These are phyloP conservation scores for Monilinia laxa DNA, from an alignment of 2,329 filamentous ascomycete genomes.

Conservation along the genomic window DNA sequence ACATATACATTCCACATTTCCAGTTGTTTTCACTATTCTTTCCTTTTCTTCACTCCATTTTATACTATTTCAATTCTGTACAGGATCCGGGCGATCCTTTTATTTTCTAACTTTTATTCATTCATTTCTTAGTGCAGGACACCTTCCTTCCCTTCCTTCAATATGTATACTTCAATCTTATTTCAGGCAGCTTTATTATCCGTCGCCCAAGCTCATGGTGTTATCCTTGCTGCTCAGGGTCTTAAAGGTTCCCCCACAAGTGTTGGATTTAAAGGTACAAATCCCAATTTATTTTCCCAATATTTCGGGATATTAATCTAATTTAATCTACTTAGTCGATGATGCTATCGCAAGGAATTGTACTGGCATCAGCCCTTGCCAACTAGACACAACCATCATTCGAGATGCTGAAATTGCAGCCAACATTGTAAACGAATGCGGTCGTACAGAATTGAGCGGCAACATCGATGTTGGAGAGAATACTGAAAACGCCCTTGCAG, in stretches of 20 bases:
- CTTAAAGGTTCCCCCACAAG: constrained; percentile 9
- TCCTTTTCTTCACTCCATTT: background rate
- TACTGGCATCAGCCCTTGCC: constrained; percentile 63
- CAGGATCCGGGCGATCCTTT: constrained; percentile 23
- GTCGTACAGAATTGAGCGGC: constrained; percentile 59
- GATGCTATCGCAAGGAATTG: constrained; percentile 59
- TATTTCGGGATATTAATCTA: background rate
- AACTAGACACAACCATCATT: constrained; percentile 65
- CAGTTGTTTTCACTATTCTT: background rate
- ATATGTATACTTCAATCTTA: constrained; percentile 20
- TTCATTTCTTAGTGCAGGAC: constrained; percentile 23
- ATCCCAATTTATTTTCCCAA: background rate
- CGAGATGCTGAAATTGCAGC: constrained; percentile 53
- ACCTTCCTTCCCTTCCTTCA: constrained; percentile 16
- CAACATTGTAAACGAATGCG: constrained; percentile 59
- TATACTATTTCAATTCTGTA: constrained; percentile 9
- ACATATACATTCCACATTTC: constrained; percentile 14
- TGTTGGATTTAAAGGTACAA: constrained; percentile 19
- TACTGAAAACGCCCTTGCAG: constrained; percentile 52
- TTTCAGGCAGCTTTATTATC: constrained; percentile 19
- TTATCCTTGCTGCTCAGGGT: constrained; percentile 22
- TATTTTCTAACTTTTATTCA: constrained; percentile 18
- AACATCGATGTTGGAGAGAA: constrained; percentile 61
- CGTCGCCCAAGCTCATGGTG: constrained; percentile 14
- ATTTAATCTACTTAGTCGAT: constrained; percentile 45